Evolutionary conservation across 345 rosid genomes (phyloP).

Genomic region (Gossypium longicalyx): DNA sequence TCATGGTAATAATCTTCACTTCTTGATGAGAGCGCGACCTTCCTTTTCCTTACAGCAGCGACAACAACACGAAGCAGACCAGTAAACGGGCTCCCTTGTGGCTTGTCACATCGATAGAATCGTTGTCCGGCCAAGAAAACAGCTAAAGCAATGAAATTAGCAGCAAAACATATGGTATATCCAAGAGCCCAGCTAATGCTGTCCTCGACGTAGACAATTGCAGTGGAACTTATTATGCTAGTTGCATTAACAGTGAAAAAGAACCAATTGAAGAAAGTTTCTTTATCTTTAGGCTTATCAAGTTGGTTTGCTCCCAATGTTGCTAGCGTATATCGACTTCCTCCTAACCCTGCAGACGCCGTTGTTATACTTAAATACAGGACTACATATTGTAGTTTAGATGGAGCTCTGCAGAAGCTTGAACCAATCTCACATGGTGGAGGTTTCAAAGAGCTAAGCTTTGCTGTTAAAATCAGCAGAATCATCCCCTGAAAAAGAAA

Average conservation of each 20-base stretch:
- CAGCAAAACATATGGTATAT: slow-evolving; percentile 20
- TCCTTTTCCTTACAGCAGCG: slow-evolving; percentile 23
- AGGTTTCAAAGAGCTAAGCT: slow-evolving; percentile 19
- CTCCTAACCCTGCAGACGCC: slow-evolving; percentile 21
- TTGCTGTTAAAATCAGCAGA: slow-evolving; percentile 16
- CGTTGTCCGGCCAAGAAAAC: slow-evolving; percentile 15
- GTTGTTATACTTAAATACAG: slow-evolving; percentile 9
- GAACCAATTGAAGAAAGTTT: slow-evolving; percentile 30
- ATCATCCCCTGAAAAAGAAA: slow-evolving; percentile 17
- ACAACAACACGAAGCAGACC: slow-evolving; percentile 20
- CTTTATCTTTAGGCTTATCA: slow-evolving; percentile 17
- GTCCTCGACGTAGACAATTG: slow-evolving; percentile 20
- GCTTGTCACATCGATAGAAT: slow-evolving; percentile 12
- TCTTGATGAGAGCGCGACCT: background rate
- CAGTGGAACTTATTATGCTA: slow-evolving; percentile 9
- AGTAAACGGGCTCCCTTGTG: slow-evolving; percentile 22
- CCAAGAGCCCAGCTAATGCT: slow-evolving; percentile 28
- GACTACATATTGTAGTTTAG: slow-evolving; percentile 13
- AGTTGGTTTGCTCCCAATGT: slow-evolving; percentile 30
- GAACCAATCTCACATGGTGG: slow-evolving; percentile 14
- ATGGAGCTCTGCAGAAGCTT: slow-evolving; percentile 8
- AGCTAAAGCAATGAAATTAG: slow-evolving; percentile 12
- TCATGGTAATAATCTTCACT: slow-evolving; percentile 21
- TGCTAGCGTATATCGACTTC: slow-evolving; percentile 22
- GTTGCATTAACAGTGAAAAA: slow-evolving; percentile 11